These are phyloP conservation scores for Parathielavia hyrcaniae DNA, from an alignment of 495 filamentous ascomycete genomes.

Conservation along the genomic window DNA sequence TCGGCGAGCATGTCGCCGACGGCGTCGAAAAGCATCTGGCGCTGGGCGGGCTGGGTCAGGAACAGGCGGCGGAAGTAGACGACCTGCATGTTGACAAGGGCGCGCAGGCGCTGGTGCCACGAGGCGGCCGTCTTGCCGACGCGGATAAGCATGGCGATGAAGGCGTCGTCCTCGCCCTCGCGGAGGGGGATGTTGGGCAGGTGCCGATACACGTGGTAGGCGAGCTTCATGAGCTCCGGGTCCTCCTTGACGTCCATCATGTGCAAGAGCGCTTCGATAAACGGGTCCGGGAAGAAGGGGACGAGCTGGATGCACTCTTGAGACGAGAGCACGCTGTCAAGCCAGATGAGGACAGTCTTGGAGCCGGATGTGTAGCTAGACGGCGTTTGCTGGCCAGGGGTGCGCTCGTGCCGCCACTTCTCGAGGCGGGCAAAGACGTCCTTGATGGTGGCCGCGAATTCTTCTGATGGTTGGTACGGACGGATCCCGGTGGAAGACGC, in stretches of 20 bases:
- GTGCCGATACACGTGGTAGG: constrained; percentile 96
- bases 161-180: constrained; percentile 70
- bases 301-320: constrained; percentile 90
- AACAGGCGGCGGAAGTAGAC: constrained; percentile 97
- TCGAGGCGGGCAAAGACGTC: constrained; percentile 78
- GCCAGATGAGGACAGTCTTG: constrained; percentile 93
- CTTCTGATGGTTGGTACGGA: constrained; percentile 69
- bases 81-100: constrained; percentile 98
- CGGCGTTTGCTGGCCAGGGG: constrained; percentile 83
- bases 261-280: constrained; percentile 86
- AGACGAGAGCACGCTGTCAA: constrained; percentile 83
- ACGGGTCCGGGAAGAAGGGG: constrained; percentile 81
- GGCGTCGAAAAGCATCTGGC: constrained; percentile 76
- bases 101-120: constrained; percentile 97
- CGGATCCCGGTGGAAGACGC: constrained; percentile 78
- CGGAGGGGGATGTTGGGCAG: constrained; percentile 93
- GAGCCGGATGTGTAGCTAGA: constrained; percentile 92
- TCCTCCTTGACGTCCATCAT: constrained; percentile 99
- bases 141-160: constrained; percentile 78
- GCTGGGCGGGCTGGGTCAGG: constrained; percentile 70
- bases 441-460: constrained; percentile 65
- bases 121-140: constrained; percentile 78
- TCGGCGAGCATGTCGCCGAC: constrained; percentile 93
- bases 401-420: constrained; percentile 76
- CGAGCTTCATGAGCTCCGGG: constrained; percentile 85